Percentiles rank a stretch among this genome's conserved stretches.
These are phyloP conservation scores for Microascus cirrosus DNA, from an alignment of 2,329 filamentous ascomycete genomes.

Conservation along the genomic window DNA sequence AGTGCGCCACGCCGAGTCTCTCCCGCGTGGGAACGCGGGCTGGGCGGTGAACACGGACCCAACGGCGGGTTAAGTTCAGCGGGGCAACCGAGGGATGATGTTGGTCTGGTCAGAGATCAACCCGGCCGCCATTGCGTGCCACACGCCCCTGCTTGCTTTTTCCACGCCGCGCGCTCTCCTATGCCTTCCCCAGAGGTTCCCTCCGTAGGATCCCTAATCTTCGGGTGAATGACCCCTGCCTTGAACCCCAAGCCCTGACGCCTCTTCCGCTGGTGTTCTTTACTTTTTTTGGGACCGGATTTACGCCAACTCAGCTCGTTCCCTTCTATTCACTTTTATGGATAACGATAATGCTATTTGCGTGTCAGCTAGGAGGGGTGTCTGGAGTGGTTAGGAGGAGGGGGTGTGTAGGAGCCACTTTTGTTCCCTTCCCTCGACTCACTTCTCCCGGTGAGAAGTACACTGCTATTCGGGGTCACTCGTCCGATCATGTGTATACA, in stretches of 20 bases:
- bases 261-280: background rate
- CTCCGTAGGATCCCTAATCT: background rate
- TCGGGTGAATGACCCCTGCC: background rate
- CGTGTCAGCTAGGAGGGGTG: background rate
- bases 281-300: background rate
- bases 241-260: background rate
- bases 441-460: background rate
- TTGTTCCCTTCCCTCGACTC: background rate
- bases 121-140: background rate
- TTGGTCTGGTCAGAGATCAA: background rate
- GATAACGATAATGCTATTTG: background rate
- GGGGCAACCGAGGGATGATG: background rate
- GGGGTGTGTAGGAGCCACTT: background rate
- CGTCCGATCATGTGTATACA: conserved; percentile 4
- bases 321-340: background rate
- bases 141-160: no score
- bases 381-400: background rate
- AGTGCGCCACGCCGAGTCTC: background rate
- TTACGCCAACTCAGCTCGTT: background rate
- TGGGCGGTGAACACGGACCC: background rate
- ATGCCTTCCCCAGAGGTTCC: no score
- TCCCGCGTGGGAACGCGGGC: background rate
- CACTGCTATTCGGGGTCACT: background rate
- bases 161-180: no score
- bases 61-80: background rate